These are phyloP conservation scores for Aspergillus pseudoviridinutans DNA, from an alignment of 2,329 filamentous ascomycete genomes.

Conservation along the genomic window DNA sequence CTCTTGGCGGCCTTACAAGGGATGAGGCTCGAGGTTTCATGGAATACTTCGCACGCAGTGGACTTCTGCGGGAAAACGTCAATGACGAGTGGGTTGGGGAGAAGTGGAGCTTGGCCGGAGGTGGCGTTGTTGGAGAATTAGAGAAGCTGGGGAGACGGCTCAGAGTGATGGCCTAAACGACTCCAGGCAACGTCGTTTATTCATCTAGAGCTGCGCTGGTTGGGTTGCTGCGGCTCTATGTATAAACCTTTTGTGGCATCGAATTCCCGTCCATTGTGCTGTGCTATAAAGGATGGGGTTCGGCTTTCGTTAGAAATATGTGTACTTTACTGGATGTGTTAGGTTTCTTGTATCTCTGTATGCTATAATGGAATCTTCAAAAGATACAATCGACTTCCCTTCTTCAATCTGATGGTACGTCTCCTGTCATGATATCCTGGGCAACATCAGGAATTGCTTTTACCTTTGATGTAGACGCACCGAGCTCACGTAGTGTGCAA, in stretches of 20 bases:
- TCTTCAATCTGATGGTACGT: not conserved
- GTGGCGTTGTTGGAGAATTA: conserved; percentile 80
- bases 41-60: conserved; percentile 91
- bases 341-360: conserved; percentile 25
- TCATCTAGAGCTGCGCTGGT: not conserved
- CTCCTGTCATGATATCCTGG: not conserved
- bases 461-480: not conserved
- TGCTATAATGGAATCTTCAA: conserved; percentile 30
- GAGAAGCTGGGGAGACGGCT: conserved; percentile 60
- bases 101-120: conserved; percentile 78
- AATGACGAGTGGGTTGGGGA: conserved; percentile 69
- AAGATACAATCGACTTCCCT: conserved; percentile 1
- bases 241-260: conserved; percentile 1
- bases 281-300: conserved; percentile 22
- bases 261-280: conserved; percentile 8
- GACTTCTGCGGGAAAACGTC: conserved; percentile 67
- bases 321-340: conserved; percentile 30
- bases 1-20: conserved; percentile 66
- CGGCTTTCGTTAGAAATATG: conserved; percentile 17
- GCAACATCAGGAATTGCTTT: not conserved
- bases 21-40: conserved; percentile 73
- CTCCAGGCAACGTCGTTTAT: not conserved
- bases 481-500: no score
- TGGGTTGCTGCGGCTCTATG: not conserved
- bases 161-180: conserved; percentile 26